Percentiles rank a stretch among this genome's conserved stretches.
Conservation (phyloP, 257 asterid species). For the Solanum megistacrolobum region DNA sequence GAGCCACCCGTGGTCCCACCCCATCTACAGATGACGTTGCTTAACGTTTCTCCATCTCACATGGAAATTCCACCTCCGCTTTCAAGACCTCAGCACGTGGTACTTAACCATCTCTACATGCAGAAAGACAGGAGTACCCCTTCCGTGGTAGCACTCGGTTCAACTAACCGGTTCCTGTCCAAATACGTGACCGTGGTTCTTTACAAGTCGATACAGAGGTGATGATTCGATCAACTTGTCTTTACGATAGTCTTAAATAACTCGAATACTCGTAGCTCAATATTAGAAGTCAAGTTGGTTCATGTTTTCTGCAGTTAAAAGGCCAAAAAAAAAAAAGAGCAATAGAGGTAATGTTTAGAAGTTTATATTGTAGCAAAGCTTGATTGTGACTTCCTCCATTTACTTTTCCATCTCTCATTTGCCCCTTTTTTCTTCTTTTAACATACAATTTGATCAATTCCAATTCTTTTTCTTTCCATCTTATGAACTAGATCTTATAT, state of each 20-base stretch:
- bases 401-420: not conserved
- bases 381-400: not conserved
- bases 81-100: conserved; percentile 95
- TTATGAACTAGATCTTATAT: not conserved
- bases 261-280: not conserved
- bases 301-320: not conserved
- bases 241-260: conserved; percentile 1
- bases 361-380: not conserved
- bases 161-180: conserved; percentile 73
- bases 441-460: not conserved
- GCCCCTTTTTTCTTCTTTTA: not conserved
- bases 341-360: not conserved
- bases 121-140: conserved; percentile 78
- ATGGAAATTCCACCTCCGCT: conserved; percentile 75
- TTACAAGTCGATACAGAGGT: conserved; percentile 96
- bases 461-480: not conserved
- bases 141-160: conserved; percentile 89
- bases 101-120: conserved; percentile 97
- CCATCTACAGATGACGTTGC: conserved; percentile 70
- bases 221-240: conserved; percentile 2
- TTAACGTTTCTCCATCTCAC: conserved; percentile 71
- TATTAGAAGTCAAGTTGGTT: not conserved
- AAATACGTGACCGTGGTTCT: conserved; percentile 93
- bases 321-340: not conserved
- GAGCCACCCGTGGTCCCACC: conserved; percentile 96